Base-by-base conservation (phyloP, 345 rosid species). In the Raphanus sativus region DNA sequence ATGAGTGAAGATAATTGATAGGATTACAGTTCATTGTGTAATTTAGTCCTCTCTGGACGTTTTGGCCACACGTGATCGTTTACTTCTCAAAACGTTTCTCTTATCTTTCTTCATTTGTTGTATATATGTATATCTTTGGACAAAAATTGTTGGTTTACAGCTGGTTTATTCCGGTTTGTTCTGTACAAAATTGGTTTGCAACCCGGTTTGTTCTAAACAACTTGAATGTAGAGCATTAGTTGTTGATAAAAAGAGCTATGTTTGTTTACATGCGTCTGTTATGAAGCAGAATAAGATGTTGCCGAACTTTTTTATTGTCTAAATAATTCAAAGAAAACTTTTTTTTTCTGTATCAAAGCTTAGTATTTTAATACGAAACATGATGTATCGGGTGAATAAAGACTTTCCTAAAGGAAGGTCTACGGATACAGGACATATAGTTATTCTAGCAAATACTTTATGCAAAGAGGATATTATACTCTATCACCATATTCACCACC, bases 381-480 rank as follows among this genome's bases (percentile, higher is more conserved):
- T 50, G 71, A 25, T 25, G 62, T 50, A 67, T 8, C n/a, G 12
- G 12, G 17, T 52, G 72, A 52, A 32, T 32, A 13, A 13, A 66
- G n/a, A 66, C 42, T 45, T 50, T 50, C 10, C 38, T 48, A 62
- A 68, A 54, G 4, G 15, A 4, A 45, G 17, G n/a, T 54, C 33
- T n/a, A 9, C 16, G 21, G 30, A 69, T 69, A 62, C 32, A 69
- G 26, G 69, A 70, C 29, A 63, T 77, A 70, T 38, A 16, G 36
- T 71, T 65, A 62, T 67, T 71, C 73, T 71, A 65, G 75, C 73
- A 65, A 77, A 71, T 77, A 65, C 29, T 71, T 65, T 77, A 65
- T 77, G 68, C 73, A 71, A 71, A 8, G 60, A 64, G 60, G n/a
- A 16, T 21, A 56, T 69, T 33, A 28, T 28, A 28, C 54, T 63